phyloP scores from a whole-genome alignment of 352 stramenopile genomes.

The Poterioochromonas sp. region DNA sequence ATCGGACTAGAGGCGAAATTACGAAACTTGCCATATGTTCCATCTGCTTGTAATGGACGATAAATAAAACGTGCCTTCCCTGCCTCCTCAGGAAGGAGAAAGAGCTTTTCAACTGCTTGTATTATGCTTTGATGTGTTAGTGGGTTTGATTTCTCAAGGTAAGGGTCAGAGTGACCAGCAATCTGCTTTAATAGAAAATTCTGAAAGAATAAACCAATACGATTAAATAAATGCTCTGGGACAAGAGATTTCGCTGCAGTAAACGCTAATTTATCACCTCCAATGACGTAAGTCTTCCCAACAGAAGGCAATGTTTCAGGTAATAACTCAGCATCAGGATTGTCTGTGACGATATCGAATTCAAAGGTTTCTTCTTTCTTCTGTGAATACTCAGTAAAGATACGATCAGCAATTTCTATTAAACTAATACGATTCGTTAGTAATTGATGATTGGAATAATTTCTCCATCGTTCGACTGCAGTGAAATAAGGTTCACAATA shows the following conservation, averaged over 20 bases:
- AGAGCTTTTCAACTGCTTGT: slow-evolving; percentile 6
- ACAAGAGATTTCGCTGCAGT: neutral
- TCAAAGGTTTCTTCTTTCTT: neutral
- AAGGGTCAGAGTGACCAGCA: neutral
- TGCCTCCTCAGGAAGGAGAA: neutral
- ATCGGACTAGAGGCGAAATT: too few species aligned
- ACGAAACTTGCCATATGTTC: too few species aligned
- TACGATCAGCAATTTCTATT: neutral
- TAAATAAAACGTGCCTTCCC: slow-evolving; percentile 3
- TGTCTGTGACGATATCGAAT: slow-evolving; percentile 1
- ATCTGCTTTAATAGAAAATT: slow-evolving; percentile 9
- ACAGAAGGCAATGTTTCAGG: neutral
- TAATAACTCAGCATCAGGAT: neutral
- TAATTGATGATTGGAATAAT: neutral
- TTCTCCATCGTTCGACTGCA: neutral
- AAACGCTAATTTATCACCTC: slow-evolving; percentile 7
- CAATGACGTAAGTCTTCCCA: neutral
- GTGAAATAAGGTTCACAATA: slow-evolving; percentile 28
- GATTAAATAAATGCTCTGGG: neutral
- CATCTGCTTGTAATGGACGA: too few species aligned
- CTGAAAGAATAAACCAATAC: slow-evolving; percentile 14
- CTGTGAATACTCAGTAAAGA: slow-evolving; percentile 8
- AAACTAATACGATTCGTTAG: slow-evolving; percentile 19
- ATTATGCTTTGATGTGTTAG: neutral
- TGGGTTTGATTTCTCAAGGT: neutral